phyloP scores from a whole-genome alignment of 768 basidiomycete species.

The Trichaptum fuscoviolaceum region DNA sequence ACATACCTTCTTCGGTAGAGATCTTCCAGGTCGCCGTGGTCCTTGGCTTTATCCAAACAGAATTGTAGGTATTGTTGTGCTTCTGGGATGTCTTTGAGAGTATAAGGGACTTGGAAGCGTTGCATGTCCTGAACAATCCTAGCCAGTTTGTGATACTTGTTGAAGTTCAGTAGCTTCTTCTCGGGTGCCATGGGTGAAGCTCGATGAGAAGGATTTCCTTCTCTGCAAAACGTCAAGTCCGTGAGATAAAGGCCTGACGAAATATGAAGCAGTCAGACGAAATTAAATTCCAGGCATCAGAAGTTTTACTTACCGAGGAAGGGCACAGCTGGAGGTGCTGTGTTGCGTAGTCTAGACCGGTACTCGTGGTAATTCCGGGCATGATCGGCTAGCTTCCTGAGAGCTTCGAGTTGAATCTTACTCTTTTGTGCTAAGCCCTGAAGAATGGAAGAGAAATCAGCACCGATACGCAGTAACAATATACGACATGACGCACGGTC shows the following conservation, averaged over 20 bases:
- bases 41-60: conserved; percentile 69
- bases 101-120: conserved; percentile 84
- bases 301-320: conserved; percentile 67
- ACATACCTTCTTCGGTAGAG: conserved; percentile 78
- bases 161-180: conserved; percentile 89
- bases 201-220: conserved; percentile 86
- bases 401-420: conserved; percentile 65
- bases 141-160: conserved; percentile 90
- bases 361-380: conserved; percentile 89
- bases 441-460: conserved; percentile 8
- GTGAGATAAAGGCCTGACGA: conserved; percentile 74
- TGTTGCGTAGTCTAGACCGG: conserved; percentile 78
- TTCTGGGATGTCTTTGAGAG: conserved; percentile 84
- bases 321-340: conserved; percentile 88
- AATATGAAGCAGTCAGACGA: conserved; percentile 14
- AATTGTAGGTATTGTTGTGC: conserved; percentile 74
- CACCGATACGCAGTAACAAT: background rate
- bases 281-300: background rate
- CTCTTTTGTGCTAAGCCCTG: conserved; percentile 86
- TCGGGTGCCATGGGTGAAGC: conserved; percentile 69
- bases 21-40: conserved; percentile 80
- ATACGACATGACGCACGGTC: conserved; percentile 54
- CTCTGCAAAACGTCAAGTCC: conserved; percentile 91
- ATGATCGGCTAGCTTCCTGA: conserved; percentile 88
- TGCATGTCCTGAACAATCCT: conserved; percentile 90